phyloP scores from a whole-genome alignment of 192 early-diverging fungal species.

The Allomyces javanicus region DNA sequence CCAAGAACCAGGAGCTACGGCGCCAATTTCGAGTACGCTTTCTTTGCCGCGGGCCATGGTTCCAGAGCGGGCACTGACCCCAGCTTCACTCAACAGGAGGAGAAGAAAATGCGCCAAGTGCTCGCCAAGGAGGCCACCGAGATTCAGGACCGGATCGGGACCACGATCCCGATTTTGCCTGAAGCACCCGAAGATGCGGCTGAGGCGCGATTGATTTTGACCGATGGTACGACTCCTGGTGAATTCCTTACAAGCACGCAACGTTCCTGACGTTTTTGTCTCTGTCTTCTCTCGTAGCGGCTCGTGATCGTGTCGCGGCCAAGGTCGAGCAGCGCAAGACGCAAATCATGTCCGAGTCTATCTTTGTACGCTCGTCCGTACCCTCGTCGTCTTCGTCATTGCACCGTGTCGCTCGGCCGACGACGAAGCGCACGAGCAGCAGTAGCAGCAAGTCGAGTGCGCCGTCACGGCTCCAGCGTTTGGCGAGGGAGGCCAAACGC shows the following conservation, averaged over 20 bases:
- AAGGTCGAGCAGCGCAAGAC: background rate
- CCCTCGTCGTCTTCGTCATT: too few relatives aligned
- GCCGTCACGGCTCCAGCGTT: too few relatives aligned
- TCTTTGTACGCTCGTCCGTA: background rate
- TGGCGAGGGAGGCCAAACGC: too few relatives aligned
- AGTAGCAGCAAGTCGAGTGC: too few relatives aligned
- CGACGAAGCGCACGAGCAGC: too few relatives aligned
- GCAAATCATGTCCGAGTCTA: background rate
- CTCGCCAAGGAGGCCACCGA: slow-evolving; percentile 21
- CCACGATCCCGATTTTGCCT: slow-evolving; percentile 37
- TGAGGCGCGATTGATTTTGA: slow-evolving; percentile 11
- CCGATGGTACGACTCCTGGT: background rate
- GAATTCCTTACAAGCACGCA: background rate
- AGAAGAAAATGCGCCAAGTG: slow-evolving; percentile 32
- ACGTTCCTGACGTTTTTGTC: background rate
- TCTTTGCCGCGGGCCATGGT: background rate
- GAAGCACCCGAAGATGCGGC: slow-evolving; percentile 22
- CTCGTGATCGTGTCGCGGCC: background rate
- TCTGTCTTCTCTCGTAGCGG: background rate
- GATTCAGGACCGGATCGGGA: slow-evolving; percentile 35
- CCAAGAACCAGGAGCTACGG: slow-evolving; percentile 45
- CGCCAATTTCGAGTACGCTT: slow-evolving; percentile 37
- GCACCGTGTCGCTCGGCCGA: too few relatives aligned
- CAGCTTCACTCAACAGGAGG: slow-evolving; percentile 6
- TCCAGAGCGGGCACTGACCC: background rate